Evolutionary conservation across 768 basidiomycete species (phyloP).

Genomic region (Pulveroboletus sp.): DNA sequence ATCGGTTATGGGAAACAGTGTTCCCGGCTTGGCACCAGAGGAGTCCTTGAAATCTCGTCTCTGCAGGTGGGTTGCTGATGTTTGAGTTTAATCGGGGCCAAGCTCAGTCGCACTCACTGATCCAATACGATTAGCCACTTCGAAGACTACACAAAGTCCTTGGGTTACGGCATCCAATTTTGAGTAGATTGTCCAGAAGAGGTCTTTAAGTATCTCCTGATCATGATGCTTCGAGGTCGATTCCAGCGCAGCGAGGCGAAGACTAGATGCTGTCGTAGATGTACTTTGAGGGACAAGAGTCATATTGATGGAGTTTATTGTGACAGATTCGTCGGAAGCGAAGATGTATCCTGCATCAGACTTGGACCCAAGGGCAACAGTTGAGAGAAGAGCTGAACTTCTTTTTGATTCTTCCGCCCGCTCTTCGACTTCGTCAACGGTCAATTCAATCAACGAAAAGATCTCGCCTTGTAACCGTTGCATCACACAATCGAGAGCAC

Average conservation of each 20-base stretch:
- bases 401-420: constrained; percentile 76
- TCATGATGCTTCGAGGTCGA: constrained; percentile 69
- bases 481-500: constrained; percentile 75
- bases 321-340: constrained; percentile 20
- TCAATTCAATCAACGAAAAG: constrained; percentile 79
- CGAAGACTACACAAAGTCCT: constrained; percentile 84
- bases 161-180: constrained; percentile 94
- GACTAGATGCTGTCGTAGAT: constrained; percentile 45
- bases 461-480: constrained; percentile 86
- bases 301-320: constrained; percentile 22
- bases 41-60: constrained; percentile 90
- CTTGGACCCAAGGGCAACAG: constrained; percentile 37
- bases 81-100: not conserved
- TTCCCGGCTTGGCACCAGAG: constrained; percentile 70
- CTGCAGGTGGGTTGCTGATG: constrained; percentile 36
- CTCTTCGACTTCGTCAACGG: constrained; percentile 89
- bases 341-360: constrained; percentile 58
- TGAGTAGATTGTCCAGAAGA: constrained; percentile 97
- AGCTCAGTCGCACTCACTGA: constrained; percentile 55
- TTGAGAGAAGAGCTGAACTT: constrained; percentile 36
- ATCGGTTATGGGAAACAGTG: constrained; percentile 80
- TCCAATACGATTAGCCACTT: constrained; percentile 87
- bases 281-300: constrained; percentile 19
- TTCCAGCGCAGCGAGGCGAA: constrained; percentile 74
- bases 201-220: constrained; percentile 82